phyloP scores from a whole-genome alignment of 73 alveolate species.

The Symbiodinium pilosum region DNA sequence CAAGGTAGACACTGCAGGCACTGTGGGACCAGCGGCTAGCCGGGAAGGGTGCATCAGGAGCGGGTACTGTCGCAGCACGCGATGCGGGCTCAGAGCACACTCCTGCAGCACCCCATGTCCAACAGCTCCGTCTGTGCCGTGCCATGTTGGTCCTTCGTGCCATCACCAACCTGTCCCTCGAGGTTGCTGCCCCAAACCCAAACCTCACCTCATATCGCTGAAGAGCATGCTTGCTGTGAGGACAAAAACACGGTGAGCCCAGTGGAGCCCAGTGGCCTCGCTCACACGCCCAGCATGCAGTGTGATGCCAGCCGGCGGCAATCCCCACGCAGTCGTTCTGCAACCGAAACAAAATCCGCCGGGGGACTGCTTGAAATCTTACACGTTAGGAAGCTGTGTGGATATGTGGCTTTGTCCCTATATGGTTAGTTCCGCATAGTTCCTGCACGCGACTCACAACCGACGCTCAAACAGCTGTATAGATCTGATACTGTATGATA shows the following conservation, averaged over 20 bases:
- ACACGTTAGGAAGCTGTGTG: too few species aligned
- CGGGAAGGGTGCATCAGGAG: conserved; percentile 70
- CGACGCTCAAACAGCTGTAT: too few species aligned
- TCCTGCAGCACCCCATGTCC: too few species aligned
- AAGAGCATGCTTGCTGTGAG: neutral
- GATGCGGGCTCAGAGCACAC: conserved; percentile 51
- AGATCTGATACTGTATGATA: too few species aligned
- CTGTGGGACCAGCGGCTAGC: neutral
- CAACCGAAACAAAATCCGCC: neutral
- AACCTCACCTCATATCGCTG: neutral
- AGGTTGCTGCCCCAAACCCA: conserved; percentile 90
- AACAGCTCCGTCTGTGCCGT: too few species aligned
- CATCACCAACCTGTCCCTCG: conserved; percentile 38
- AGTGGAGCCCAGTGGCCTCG: conserved; percentile 26
- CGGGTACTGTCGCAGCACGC: conserved; percentile 25
- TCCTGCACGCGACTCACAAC: too few species aligned
- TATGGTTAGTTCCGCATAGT: too few species aligned
- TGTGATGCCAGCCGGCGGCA: conserved; percentile 87
- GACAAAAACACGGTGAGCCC: neutral
- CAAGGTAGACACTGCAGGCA: too few species aligned
- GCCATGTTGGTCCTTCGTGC: conserved; percentile 44
- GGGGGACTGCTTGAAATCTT: too few species aligned
- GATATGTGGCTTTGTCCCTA: too few species aligned
- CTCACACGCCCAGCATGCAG: conserved; percentile 68
- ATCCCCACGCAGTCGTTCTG: conserved; percentile 69